Base-by-base conservation (phyloP, 345 rosid genomes). In the Melaleuca quinquenervia region DNA sequence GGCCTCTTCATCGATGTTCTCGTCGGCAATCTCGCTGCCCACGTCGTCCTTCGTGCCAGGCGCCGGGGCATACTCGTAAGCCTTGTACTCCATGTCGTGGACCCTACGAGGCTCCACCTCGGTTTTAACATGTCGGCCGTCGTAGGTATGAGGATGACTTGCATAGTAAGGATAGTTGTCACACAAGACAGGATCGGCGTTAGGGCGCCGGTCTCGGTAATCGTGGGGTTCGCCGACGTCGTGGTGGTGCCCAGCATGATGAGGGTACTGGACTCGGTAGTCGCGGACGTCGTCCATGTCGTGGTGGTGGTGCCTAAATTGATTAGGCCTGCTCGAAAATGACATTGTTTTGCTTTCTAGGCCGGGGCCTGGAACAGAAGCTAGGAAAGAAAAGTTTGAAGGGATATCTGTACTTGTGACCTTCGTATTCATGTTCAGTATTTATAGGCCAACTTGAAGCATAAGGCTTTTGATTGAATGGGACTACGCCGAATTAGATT, bases 1-100 rank as follows among this genome's bases (percentile, higher is more conserved):
- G 41, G 99, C 96, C 86, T 90, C 96, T 54, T 58, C 84, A 82
- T 96, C 90, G n/a, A 96, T 88, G 64, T 89, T 88, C 80, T 90
- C 91, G 27, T 80, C 21, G 3, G 85, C 62, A 54, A 62, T 18
- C 45, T 16, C 0, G 24, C 48, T 8, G 24, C 48, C 0, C 48
- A 18, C 13, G 24, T 16, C 0, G 3, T 5, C 78, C 48, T 70
- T 70, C 78, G 18, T 12, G 78, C 3, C 6, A 21, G 7, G 41
- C 48, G 78, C 78, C 26, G 24, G 78, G 8, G 13, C 24, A 32
- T 18, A 8, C 41, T 70, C 24, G 24, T 7, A 27, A 10, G 18
- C 78, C 51, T 60, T 82, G 11, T 55, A 11, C 22, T 89, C 89
- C 26, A 0, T 29, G 41, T 0, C 53, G 7, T 2, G 50, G 7